Conservation (phyloP, 805 yeast genomes). For the Nakazawaea wyomingensis region DNA sequence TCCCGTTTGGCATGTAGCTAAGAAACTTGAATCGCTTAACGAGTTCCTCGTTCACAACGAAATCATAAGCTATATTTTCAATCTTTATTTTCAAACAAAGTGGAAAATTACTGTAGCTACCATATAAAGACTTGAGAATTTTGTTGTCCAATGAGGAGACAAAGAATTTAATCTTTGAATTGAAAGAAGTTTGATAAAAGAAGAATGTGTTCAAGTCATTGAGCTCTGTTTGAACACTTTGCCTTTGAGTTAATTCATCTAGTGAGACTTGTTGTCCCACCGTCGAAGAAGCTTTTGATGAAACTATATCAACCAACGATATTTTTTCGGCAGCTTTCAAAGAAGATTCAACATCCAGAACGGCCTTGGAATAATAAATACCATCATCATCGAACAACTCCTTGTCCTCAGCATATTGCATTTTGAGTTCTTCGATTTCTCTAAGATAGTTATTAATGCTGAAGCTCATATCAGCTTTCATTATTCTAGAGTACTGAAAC, state of each 20-base stretch:
- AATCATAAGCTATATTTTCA: slow-evolving; percentile 67
- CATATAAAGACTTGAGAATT: slow-evolving; percentile 59
- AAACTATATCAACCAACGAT: no score
- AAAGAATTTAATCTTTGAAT: slow-evolving; percentile 59
- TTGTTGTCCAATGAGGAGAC: slow-evolving; percentile 77
- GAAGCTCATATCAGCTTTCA: slow-evolving; percentile 59
- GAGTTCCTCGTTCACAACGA: slow-evolving; percentile 54
- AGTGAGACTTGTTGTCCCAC: background rate
- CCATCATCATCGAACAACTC: slow-evolving; percentile 58
- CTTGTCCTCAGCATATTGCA: slow-evolving; percentile 52
- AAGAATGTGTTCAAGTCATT: slow-evolving; percentile 47
- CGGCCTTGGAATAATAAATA: slow-evolving; percentile 48
- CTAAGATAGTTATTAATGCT: slow-evolving; percentile 46
- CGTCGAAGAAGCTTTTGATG: background rate
- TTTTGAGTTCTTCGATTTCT: slow-evolving; percentile 52
- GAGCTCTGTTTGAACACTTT: slow-evolving; percentile 16
- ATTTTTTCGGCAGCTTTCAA: slow-evolving; percentile 35
- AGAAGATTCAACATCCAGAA: slow-evolving; percentile 45
- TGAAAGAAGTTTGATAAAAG: slow-evolving; percentile 76
- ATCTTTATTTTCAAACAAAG: slow-evolving; percentile 52
- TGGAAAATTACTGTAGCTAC: slow-evolving; percentile 64
- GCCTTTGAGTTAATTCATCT: slow-evolving; percentile 9
- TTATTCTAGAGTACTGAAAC: slow-evolving; percentile 56
- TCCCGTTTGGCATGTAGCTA: slow-evolving; percentile 79
- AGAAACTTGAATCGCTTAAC: slow-evolving; percentile 64